Evolutionary conservation across 768 basidiomycete species (phyloP).

Genomic region (Fomitopsis pulvina): DNA sequence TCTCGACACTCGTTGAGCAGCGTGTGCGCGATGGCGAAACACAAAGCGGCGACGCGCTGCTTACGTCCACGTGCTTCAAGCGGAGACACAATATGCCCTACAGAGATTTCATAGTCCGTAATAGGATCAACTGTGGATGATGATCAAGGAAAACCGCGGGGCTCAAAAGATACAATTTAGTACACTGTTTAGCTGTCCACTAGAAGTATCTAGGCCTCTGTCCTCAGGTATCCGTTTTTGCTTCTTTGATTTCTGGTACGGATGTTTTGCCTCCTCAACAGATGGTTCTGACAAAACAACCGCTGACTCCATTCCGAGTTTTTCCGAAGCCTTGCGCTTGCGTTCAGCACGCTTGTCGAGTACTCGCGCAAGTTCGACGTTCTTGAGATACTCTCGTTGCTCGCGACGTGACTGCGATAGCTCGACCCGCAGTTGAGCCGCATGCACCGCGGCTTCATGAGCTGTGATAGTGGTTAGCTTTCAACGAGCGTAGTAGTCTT

Average conservation of each 20-base stretch:
- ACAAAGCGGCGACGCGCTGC: slow-evolving; percentile 3
- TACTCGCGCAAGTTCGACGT: slow-evolving; percentile 88
- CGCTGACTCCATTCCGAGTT: slow-evolving; percentile 16
- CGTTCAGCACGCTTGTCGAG: slow-evolving; percentile 74
- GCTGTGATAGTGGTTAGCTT: slow-evolving; percentile 38
- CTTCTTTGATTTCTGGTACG: slow-evolving; percentile 23
- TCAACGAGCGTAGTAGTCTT: background rate
- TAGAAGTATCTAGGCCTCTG: slow-evolving; percentile 1
- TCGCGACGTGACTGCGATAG: slow-evolving; percentile 82
- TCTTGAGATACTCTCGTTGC: slow-evolving; percentile 88
- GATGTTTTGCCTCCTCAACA: slow-evolving; percentile 40
- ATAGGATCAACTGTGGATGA: slow-evolving; percentile 16
- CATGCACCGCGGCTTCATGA: slow-evolving; percentile 85
- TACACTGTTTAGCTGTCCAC: slow-evolving; percentile 34
- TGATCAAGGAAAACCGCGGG: background rate
- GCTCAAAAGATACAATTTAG: slow-evolving; percentile 48
- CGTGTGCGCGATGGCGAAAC: slow-evolving; percentile 61
- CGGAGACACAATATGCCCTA: background rate
- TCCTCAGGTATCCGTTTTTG: slow-evolving; percentile 13
- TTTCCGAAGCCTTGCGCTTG: slow-evolving; percentile 23
- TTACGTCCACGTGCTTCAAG: slow-evolving; percentile 1
- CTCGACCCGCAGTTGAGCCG: slow-evolving; percentile 86
- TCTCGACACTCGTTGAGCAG: slow-evolving; percentile 32
- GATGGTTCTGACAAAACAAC: background rate
- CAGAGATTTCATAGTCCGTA: background rate